Base-by-base conservation (phyloP, 345 rosid genomes). In the Gossypium stocksii region DNA sequence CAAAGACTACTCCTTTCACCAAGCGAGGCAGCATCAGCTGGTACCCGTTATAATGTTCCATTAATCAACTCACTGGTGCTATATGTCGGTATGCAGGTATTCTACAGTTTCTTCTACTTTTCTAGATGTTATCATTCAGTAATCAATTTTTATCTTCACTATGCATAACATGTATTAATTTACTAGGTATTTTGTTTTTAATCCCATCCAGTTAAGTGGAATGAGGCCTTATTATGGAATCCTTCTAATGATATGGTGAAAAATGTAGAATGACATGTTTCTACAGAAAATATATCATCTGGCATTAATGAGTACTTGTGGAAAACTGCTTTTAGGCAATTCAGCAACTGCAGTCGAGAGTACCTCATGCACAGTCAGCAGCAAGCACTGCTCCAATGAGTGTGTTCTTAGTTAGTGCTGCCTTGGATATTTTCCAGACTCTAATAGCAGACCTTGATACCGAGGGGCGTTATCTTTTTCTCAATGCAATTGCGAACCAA, bases 51-150 rank as follows among this genome's bases (percentile, higher is more conserved):
- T 84, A 94, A 87, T 61, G 97, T 90, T 57, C 92, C 97, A 11
- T 83, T 96, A 83, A 91, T 96, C 71, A 96, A 96, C 81, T 96
- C 99, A 60, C 93, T 96, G 64, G 98, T 96, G 79, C 93, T 96
- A 71, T 96, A 96, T 83, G 88, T 93, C 16, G 99, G 99, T 78
- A 91, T 96, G 97, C 99, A 96, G 98, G 99, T 96, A 83, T 53
- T 7, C 16, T 22, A 23, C 22, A 7, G 27, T 58, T 61, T 60
- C 45, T 76, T 13, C 34, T 25, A 4, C 41, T 53, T 45, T 7
- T 2, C 19, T 44, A 3, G 61, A 15, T 12, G 23, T 29, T 11
- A 57, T 17, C 46, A 19, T 69, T 27, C 2, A 25, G 9, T 16
- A 29, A 3, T 25, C 66, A 49, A 22, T 9, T 22, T 9, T 17